Evolutionary conservation across 345 rosid species (phyloP).

Genomic region (Boechera stricta): DNA sequence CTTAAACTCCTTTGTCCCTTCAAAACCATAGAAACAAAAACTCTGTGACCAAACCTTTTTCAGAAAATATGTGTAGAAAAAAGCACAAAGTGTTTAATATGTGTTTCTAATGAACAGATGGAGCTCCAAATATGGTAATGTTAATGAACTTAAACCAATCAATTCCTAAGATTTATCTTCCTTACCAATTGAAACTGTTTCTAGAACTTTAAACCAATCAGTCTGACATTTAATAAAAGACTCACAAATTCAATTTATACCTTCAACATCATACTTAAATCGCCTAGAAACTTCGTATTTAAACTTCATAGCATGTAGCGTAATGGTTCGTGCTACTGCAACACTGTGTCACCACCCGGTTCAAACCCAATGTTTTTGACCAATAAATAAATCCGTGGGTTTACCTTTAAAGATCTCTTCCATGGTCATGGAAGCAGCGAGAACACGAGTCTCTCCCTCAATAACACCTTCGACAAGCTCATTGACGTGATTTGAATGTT

Average conservation of each 20-base stretch:
- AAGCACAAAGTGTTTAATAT: background rate
- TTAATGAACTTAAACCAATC: no score
- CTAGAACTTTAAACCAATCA: no score
- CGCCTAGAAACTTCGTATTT: no score
- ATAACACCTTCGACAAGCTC: constrained; percentile 87
- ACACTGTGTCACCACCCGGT: no score
- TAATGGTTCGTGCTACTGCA: no score
- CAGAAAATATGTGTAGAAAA: background rate
- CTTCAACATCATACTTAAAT: no score
- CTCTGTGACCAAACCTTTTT: background rate
- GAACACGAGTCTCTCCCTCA: constrained; percentile 85
- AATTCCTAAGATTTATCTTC: no score
- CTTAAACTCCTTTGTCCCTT: constrained; percentile 69
- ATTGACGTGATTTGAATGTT: constrained; percentile 64
- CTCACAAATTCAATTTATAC: no score
- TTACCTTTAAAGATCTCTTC: constrained; percentile 71
- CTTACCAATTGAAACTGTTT: no score
- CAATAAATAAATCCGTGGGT: background rate
- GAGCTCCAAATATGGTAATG: no score
- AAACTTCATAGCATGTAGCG: background rate
- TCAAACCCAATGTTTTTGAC: background rate
- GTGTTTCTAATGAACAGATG: no score
- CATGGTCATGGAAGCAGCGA: constrained; percentile 92
- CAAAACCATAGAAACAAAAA: background rate
- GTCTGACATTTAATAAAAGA: no score